Conservation (phyloP, 2,329 filamentous ascomycete genomes). For the Aspergillus sergii region DNA sequence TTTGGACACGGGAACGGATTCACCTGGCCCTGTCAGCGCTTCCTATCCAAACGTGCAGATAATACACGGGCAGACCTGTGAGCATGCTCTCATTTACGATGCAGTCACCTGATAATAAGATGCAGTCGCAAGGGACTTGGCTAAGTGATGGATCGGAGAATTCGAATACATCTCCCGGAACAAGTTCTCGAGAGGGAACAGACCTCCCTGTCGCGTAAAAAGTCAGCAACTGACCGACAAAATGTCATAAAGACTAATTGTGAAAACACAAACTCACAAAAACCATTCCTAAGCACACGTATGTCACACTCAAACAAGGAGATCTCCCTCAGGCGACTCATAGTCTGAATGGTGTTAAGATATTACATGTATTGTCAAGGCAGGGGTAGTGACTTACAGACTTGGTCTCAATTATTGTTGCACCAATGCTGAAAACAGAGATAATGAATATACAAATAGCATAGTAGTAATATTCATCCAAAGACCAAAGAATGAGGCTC, state of each 20-base stretch:
- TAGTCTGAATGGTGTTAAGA: slow-evolving; percentile 60
- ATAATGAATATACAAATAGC: slow-evolving; percentile 93
- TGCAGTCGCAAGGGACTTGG: slow-evolving; percentile 88
- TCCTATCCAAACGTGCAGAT: background rate
- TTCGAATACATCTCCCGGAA: slow-evolving; percentile 95
- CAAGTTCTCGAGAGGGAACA: slow-evolving; percentile 81
- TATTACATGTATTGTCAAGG: slow-evolving; percentile 4
- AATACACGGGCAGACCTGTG: slow-evolving; percentile 56
- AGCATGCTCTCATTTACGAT: slow-evolving; percentile 99
- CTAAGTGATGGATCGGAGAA: slow-evolving; percentile 87
- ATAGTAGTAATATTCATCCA: slow-evolving; percentile 98
- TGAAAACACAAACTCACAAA: slow-evolving; percentile 65
- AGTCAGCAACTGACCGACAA: slow-evolving; percentile 8
- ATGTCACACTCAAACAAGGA: slow-evolving; percentile 95
- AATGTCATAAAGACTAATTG: background rate
- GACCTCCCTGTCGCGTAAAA: slow-evolving; percentile 67
- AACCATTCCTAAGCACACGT: slow-evolving; percentile 87
- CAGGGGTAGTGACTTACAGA: slow-evolving; percentile 57
- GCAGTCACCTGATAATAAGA: slow-evolving; percentile 89
- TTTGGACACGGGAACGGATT: slow-evolving; percentile 97
- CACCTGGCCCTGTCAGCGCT: slow-evolving; percentile 56
- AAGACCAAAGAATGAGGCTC: slow-evolving; percentile 89
- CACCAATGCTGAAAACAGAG: slow-evolving; percentile 86
- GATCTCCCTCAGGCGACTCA: slow-evolving; percentile 86
- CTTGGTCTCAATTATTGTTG: slow-evolving; percentile 87